Percentiles rank a stretch among this genome's conserved stretches.
Evolutionary conservation across 345 rosid species (phyloP).

Genomic region (Rhodamnia rubescens): DNA sequence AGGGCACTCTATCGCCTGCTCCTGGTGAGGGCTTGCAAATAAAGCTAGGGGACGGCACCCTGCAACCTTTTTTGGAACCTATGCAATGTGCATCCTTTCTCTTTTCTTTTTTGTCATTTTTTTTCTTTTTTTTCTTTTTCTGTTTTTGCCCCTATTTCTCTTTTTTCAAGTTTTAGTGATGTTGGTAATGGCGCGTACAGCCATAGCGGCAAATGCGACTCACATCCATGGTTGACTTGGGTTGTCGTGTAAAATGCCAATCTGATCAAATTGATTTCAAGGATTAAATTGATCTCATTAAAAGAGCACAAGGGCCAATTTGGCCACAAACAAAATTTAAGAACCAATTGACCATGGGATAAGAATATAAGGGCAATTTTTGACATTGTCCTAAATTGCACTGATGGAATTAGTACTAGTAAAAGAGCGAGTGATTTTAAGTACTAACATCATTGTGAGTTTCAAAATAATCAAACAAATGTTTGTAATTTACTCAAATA

Average conservation of each 20-base stretch:
- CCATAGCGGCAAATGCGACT: neutral
- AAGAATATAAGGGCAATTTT: neutral
- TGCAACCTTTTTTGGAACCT: too few species aligned
- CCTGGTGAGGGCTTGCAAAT: too few species aligned
- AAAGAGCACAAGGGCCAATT: neutral
- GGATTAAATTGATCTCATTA: too few species aligned
- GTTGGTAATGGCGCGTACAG: neutral
- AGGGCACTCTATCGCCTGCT: too few species aligned
- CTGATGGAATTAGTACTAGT: neutral
- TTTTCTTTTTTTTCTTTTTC: neutral
- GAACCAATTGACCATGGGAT: neutral
- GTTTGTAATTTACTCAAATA: accelerated
- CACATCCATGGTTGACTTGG: too few species aligned
- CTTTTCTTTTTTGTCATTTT: neutral
- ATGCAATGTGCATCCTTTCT: too few species aligned
- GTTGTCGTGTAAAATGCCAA: too few species aligned
- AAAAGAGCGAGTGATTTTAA: neutral
- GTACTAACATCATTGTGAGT: too few species aligned
- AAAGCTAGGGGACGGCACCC: too few species aligned
- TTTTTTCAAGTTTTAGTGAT: too few species aligned
- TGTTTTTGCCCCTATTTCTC: too few species aligned
- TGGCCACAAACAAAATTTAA: neutral
- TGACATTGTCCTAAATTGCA: neutral
- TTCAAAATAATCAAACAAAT: neutral
- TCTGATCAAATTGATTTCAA: too few species aligned